phyloP scores from a whole-genome alignment of 768 basidiomycete genomes.

The Galerina marginata region DNA sequence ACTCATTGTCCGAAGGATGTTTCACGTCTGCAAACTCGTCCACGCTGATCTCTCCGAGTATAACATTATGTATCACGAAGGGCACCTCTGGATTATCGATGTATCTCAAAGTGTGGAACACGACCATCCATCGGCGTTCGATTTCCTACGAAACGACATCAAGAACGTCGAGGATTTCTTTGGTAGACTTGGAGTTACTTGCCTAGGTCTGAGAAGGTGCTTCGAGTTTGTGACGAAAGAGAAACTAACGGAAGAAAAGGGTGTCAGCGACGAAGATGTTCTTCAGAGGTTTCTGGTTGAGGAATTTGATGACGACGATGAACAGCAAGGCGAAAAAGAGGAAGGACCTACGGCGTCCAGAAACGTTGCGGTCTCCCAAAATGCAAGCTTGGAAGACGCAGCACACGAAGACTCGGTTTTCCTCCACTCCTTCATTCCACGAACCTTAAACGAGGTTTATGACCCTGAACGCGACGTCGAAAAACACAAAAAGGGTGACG shows the following conservation, averaged over 20 bases:
- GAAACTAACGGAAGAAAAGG: slow-evolving; percentile 38
- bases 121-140: slow-evolving; percentile 95
- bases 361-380: slow-evolving; percentile 7
- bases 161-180: slow-evolving; percentile 96
- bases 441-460: slow-evolving; percentile 89
- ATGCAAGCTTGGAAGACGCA: slow-evolving; percentile 28
- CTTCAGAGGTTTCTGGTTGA: slow-evolving; percentile 57
- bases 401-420: slow-evolving; percentile 90
- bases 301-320: slow-evolving; percentile 15
- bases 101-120: slow-evolving; percentile 99
- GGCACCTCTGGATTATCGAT: slow-evolving; percentile 91
- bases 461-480: slow-evolving; percentile 95
- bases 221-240: slow-evolving; percentile 90
- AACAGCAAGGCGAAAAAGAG: slow-evolving; percentile 25
- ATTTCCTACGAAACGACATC: slow-evolving; percentile 92
- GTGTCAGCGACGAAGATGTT: slow-evolving; percentile 36
- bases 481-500: slow-evolving; percentile 69
- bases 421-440: slow-evolving; percentile 89
- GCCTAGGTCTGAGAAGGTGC: slow-evolving; percentile 78
- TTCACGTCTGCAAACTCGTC: slow-evolving; percentile 89
- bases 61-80: slow-evolving; percentile 89
- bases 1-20: slow-evolving; percentile 82
- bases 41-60: slow-evolving; percentile 99
- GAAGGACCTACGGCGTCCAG: slow-evolving; percentile 16
- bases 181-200: slow-evolving; percentile 69